Base-by-base conservation (phyloP, 345 rosid species). In the Brassica juncea region DNA sequence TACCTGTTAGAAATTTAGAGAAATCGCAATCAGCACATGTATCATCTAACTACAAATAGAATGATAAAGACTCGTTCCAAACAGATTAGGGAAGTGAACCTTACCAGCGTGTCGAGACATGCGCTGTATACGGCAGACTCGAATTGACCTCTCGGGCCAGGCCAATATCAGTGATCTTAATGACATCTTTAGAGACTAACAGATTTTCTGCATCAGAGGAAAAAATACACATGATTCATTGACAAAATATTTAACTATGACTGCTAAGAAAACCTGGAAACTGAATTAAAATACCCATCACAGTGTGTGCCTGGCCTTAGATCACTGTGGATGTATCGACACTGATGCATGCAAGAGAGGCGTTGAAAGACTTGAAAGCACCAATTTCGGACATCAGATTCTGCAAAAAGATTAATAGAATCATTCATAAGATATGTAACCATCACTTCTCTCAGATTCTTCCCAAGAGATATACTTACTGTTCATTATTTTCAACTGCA, bases 81-180 rank as follows among this genome's bases (percentile, higher is more conserved):
- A 52, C 52, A 35, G 74, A 79, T 68, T 59, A 8, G 8, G 67
- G 57, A 52, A 44, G 32, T 49, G 42, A 67, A 72, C 79, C 97
- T 47, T 84, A 94, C 99, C 97, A 94, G 59, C 99, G 94, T 16
- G 99, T 91, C n/a, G 97, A 91, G 66, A 94, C 99, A 70, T 94
- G 92, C 61, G 89, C 92, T 1, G 97, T 92, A 39, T 83, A 94
- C 1, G 97, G 97, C 28, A 97, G 99, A 69, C 83, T 88, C 6
- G 97, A 92, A 75, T 75, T 80, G 54, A 91, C 85, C 82, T 94
- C 99, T 42, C 97, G 89, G 44, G 95, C 99, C 77, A 94, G 92
- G 66, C 99, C 99, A 77, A 94, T 90, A 89, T 94, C 99, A 81
- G 97, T 97, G 83, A 94, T 85, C 83, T 92, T 94, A 75, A 94